Evolutionary conservation across 2,329 filamentous ascomycete species (phyloP).

Genomic region (Paracorniculantispora psalliotae): DNA sequence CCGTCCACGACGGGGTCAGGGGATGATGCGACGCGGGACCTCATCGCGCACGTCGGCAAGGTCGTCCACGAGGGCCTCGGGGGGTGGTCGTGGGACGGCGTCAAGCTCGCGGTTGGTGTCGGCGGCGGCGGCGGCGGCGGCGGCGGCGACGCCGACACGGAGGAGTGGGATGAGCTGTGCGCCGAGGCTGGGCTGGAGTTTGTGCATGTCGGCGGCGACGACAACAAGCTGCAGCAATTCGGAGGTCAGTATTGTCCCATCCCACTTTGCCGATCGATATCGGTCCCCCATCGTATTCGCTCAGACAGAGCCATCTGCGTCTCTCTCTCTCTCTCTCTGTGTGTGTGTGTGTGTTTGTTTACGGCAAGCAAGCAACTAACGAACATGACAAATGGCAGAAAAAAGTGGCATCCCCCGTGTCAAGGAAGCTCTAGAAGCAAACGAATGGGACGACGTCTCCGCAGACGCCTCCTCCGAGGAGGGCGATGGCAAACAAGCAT

Average conservation of each 20-base stretch:
- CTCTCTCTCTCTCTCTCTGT: no score
- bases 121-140: conserved; percentile 33
- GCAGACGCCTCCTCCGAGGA: conserved; percentile 26
- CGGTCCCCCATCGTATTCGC: no score
- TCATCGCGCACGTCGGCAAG: conserved; percentile 49
- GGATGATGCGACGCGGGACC: conserved; percentile 25
- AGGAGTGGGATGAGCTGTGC: conserved; percentile 59
- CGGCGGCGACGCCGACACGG: conserved; percentile 34
- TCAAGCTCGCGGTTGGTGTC: conserved; percentile 55
- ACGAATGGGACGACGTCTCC: conserved; percentile 52
- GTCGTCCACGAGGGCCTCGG: conserved; percentile 54
- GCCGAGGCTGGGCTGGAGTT: conserved; percentile 57
- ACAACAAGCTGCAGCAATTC: conserved; percentile 46
- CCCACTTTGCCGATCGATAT: no score
- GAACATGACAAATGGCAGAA: conserved; percentile 35
- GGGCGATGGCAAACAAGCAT: conserved; percentile 25
- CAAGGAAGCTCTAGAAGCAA: conserved; percentile 58
- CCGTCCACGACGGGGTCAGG: conserved; percentile 15
- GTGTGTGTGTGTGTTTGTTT: no score
- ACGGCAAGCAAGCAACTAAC: no score
- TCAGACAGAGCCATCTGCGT: no score
- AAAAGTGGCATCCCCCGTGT: conserved; percentile 54
- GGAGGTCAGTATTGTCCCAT: conserved; percentile 39
- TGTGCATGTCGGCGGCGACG: conserved; percentile 45
- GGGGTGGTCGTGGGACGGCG: conserved; percentile 61